A percentile compares a stretch with the other conserved stretches of the same genome.
phyloP scores from a whole-genome alignment of 1,284 basidiomycete species.

The Ustilago nuda region DNA sequence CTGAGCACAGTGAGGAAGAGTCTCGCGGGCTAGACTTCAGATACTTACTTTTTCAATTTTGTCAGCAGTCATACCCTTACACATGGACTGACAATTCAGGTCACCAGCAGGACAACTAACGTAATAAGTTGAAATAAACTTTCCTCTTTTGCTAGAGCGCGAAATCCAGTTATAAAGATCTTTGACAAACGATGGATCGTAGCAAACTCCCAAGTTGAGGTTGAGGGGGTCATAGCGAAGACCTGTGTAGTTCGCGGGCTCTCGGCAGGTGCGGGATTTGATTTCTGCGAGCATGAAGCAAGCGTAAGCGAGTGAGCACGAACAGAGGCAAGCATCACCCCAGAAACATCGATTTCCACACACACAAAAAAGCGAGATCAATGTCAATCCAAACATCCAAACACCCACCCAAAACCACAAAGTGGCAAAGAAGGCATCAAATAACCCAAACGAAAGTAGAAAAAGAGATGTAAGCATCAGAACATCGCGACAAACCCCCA shows the following conservation, averaged over 20 bases:
- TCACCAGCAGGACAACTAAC: background rate
- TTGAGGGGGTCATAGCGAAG: background rate
- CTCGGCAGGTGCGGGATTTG: background rate
- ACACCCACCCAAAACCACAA: no score
- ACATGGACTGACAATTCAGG: background rate
- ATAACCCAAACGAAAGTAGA: background rate
- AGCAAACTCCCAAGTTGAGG: background rate
- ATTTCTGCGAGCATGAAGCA: background rate
- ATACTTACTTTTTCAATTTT: background rate
- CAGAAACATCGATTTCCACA: no score
- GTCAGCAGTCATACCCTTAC: background rate
- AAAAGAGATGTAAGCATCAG: no score
- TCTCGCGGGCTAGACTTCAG: background rate
- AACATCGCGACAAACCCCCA: no score
- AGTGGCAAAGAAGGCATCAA: background rate
- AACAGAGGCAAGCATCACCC: background rate
- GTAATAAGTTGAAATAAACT: background rate
- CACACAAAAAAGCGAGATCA: no score
- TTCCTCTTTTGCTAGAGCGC: background rate
- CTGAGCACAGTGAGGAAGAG: no score
- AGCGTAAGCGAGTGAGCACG: background rate
- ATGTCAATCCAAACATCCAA: no score
- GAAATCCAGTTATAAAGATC: background rate
- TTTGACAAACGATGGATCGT: background rate
- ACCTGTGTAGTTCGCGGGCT: background rate